Conservation (phyloP, 2,329 filamentous ascomycete genomes). For the Paecilomyces niveus region DNA sequence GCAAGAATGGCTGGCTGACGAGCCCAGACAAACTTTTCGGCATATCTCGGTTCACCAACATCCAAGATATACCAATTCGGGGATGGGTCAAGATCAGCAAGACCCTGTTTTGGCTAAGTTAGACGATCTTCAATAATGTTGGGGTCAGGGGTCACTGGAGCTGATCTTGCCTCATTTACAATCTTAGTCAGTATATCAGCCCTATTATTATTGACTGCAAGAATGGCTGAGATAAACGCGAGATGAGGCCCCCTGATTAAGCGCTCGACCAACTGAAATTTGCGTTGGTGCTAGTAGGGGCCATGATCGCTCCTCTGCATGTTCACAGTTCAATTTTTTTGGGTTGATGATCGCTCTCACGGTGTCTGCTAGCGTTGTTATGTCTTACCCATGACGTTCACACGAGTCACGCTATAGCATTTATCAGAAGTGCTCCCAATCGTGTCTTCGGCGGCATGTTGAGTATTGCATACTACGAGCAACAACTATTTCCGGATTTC, state of each 20-base stretch:
- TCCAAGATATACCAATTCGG: not conserved
- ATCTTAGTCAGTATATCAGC: not conserved
- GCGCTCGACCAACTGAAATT: not conserved
- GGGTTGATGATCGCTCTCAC: not conserved
- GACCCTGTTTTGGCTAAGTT: too few relatives aligned
- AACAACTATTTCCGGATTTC: not conserved
- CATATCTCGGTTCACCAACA: not conserved
- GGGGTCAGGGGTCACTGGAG: not conserved
- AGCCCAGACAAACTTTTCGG: not conserved
- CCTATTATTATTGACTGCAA: not conserved
- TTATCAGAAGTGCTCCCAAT: too few relatives aligned
- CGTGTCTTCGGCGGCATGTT: too few relatives aligned
- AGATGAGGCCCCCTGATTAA: not conserved
- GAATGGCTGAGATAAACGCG: not conserved
- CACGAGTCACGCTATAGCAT: too few relatives aligned
- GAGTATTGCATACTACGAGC: too few relatives aligned
- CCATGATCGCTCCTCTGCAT: not conserved
- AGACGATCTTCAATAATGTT: too few relatives aligned
- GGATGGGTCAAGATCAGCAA: too few relatives aligned
- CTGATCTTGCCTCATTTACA: not conserved
- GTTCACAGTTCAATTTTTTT: not conserved
- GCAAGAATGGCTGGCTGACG: not conserved
- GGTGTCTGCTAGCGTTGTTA: not conserved
- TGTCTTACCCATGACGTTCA: not conserved
- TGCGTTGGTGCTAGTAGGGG: not conserved